Evolutionary conservation across 257 asterid genomes (phyloP).

Genomic region (Solanum sparsipilum): DNA sequence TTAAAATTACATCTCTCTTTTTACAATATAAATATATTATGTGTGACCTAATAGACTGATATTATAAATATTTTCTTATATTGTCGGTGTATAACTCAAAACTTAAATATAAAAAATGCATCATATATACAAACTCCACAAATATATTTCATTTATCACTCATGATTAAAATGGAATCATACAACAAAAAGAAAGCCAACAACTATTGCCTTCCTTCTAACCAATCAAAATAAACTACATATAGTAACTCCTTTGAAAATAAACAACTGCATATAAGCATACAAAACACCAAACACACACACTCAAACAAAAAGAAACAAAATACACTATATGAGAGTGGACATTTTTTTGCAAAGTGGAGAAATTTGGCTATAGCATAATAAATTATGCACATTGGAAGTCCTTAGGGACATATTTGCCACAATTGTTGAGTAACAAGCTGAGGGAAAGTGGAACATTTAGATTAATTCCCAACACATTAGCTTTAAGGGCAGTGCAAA

Average conservation of each 20-base stretch:
- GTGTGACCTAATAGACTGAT: not conserved
- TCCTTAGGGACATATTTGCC: not conserved
- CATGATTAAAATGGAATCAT: not conserved
- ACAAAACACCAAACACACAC: not conserved
- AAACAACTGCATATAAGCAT: not conserved
- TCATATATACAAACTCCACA: not conserved
- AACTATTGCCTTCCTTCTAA: not conserved
- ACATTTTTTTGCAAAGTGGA: not conserved
- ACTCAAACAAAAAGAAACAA: not conserved
- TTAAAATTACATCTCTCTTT: rapidly evolving
- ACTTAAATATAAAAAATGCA: not conserved
- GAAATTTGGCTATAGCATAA: not conserved
- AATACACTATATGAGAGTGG: not conserved
- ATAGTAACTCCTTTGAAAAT: not conserved
- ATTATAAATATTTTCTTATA: not conserved
- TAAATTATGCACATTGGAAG: constrained; percentile 2
- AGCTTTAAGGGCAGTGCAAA: constrained; percentile 22
- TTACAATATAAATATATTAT: not conserved
- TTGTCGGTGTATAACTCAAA: not conserved
- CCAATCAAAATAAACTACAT: not conserved
- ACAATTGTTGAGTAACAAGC: constrained; percentile 14
- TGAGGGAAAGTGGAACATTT: not conserved
- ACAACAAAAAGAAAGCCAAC: not conserved
- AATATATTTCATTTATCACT: not conserved
- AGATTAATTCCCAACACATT: constrained; percentile 8